Base-by-base conservation (phyloP, 2,329 filamentous ascomycete species). In the Trichoderma koningiopsis region DNA sequence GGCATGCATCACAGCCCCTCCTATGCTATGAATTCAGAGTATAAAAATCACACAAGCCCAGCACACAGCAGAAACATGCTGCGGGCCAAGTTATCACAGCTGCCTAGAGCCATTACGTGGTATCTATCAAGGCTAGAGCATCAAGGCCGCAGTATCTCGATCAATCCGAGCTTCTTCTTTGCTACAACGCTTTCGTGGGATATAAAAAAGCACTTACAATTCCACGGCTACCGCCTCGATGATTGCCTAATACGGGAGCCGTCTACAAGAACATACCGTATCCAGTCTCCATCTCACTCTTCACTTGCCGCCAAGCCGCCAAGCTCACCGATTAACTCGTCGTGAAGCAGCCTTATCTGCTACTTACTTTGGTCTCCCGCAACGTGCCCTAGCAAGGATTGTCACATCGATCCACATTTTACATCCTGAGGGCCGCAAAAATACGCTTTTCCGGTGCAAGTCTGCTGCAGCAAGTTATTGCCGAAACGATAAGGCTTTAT, bases 401-500 rank as follows among this genome's bases (percentile, higher is more conserved):
- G 24, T 33, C 59, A 62, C 40, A 19, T 49, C 16, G 59, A 27
- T 61, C 59, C 59, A 62, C 59, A 52, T n/a, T 62, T 33, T 33
- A 7, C 37, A n/a, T 33, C 14, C 27, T 22, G 55, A 33, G 27
- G 59, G 7, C 53, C n/a, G 62, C 62, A 43, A 33, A 43, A 65
- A 57, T 49, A 47, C 53, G 52, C 61, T 31, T 47, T 37, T 16
- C 37, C 49, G 11, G 52, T 64, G 5, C 37, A 43, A 49, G 63
- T 58, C 62, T 66, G 22, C 52, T 11, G 27, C 62, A 57, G 37
- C 37, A 35, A 22, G 55, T 55, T 55, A 53, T 57, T 14, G 10
- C 62, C 53, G 24, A 66, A 47, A 47, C 63, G 53, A 58, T 64
- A 49, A 49, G 40, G 63, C 63, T 40, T 62, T 68, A 68, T 68